phyloP scores from a whole-genome alignment of 345 rosid genomes.

The Lumnitzera racemosa region DNA sequence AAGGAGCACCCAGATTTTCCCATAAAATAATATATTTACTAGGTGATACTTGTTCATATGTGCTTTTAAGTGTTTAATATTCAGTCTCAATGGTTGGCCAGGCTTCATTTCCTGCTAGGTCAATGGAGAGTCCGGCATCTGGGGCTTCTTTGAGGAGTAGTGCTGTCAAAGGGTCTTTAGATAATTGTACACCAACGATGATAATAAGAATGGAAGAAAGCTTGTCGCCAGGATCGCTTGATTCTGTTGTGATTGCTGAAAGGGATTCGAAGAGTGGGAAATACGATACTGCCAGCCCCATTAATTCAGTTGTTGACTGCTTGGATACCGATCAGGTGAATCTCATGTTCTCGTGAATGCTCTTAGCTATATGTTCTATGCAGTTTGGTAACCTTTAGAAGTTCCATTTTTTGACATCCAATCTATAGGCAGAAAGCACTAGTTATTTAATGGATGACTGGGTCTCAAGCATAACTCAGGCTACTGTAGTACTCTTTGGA shows the following conservation, averaged over 20 bases:
- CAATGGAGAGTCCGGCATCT: constrained; percentile 59
- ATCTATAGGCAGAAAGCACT: too few species aligned
- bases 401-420: too few species aligned
- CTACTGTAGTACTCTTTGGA: too few species aligned
- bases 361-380: neutral
- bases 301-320: constrained; percentile 72
- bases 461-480: too few species aligned
- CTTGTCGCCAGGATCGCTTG: constrained; percentile 77
- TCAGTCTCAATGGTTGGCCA: constrained; percentile 9
- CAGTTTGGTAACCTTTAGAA: too few species aligned
- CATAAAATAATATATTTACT: neutral
- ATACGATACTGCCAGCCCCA: constrained; percentile 48
- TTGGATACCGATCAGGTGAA: constrained; percentile 84
- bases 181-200: constrained; percentile 34
- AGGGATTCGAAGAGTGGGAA: constrained; percentile 53
- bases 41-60: neutral
- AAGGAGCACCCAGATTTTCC: too few species aligned
- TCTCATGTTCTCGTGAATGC: neutral
- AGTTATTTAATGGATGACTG: too few species aligned
- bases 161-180: constrained; percentile 36
- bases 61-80: neutral
- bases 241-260: constrained; percentile 78
- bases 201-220: constrained; percentile 63
- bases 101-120: constrained; percentile 48
- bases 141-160: constrained; percentile 44